Conservation (phyloP, 768 basidiomycete species). For the Serendipita vermifera region DNA sequence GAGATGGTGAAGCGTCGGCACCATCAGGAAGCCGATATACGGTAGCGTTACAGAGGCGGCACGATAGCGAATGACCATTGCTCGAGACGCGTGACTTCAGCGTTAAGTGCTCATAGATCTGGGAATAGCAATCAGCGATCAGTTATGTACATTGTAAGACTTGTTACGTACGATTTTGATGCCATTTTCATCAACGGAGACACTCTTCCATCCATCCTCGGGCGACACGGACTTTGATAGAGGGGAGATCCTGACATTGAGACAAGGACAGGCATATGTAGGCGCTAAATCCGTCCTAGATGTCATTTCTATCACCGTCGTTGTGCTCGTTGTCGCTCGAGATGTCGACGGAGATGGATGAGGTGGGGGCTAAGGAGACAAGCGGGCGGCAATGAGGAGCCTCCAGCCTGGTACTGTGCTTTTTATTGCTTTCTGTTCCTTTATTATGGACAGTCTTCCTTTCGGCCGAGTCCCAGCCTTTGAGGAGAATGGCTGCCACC, state of each 20-base stretch:
- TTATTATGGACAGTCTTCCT: too few relatives aligned
- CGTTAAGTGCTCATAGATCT: not conserved
- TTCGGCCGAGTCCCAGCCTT: too few relatives aligned
- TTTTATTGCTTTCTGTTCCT: too few relatives aligned
- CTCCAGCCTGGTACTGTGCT: too few relatives aligned
- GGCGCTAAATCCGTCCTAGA: too few relatives aligned
- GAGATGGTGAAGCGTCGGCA: not conserved
- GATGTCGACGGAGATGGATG: too few relatives aligned
- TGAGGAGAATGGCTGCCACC: too few relatives aligned
- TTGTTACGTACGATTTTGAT: not conserved
- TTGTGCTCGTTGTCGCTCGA: too few relatives aligned
- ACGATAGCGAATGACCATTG: not conserved
- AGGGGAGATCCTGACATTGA: slow-evolving; percentile 6
- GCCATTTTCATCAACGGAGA: not conserved
- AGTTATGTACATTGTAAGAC: too few relatives aligned
- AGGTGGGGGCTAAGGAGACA: too few relatives aligned
- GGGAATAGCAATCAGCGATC: not conserved
- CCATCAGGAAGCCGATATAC: not conserved
- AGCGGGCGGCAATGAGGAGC: too few relatives aligned
- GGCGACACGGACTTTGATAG: not conserved
- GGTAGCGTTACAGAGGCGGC: not conserved
- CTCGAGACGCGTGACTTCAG: not conserved
- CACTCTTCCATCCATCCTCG: not conserved
- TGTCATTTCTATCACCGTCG: too few relatives aligned
- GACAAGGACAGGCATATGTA: slow-evolving; percentile 6